These are phyloP conservation scores for Bonnemaisonia californica DNA, from an alignment of 31 red algal genomes.

Conservation along the genomic window DNA sequence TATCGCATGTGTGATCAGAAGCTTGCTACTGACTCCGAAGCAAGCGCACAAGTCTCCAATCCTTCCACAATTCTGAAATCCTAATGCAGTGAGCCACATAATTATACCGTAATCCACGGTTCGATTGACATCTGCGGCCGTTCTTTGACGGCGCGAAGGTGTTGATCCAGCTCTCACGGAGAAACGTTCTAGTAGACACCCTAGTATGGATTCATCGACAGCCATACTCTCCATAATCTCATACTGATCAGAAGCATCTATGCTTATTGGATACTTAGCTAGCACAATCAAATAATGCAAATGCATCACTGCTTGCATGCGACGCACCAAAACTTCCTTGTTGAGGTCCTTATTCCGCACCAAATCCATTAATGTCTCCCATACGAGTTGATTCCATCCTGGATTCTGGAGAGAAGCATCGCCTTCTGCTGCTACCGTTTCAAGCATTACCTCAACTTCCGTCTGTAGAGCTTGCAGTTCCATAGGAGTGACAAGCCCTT, in stretches of 20 bases:
- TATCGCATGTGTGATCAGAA: conserved; percentile 29
- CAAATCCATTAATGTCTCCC: conserved; percentile 30
- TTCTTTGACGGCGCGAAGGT: neutral
- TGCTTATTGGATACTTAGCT: neutral
- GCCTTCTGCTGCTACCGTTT: conserved; percentile 1
- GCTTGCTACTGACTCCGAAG: conserved; percentile 19
- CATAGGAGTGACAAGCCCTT: conserved; percentile 40
- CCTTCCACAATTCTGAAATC: conserved; percentile 57
- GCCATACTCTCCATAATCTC: conserved; percentile 40
- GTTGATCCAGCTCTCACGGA: neutral
- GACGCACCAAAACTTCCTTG: conserved; percentile 23
- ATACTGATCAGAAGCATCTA: conserved; percentile 1
- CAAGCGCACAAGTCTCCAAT: conserved; percentile 36
- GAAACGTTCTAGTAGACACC: conserved; percentile 36
- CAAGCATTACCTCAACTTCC: conserved; percentile 38
- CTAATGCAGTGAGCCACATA: conserved; percentile 60
- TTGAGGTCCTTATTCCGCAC: neutral
- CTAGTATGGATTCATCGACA: conserved; percentile 47
- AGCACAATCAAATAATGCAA: conserved; percentile 61
- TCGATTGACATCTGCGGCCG: neutral
- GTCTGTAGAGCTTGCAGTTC: conserved; percentile 53
- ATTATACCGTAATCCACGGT: conserved; percentile 38
- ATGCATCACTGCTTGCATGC: conserved; percentile 57
- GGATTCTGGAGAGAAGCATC: conserved; percentile 36
- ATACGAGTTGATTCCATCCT: conserved; percentile 67